These are phyloP conservation scores for Irineochytrium annulatum DNA, from an alignment of 192 early-diverging fungal species.

Conservation along the genomic window DNA sequence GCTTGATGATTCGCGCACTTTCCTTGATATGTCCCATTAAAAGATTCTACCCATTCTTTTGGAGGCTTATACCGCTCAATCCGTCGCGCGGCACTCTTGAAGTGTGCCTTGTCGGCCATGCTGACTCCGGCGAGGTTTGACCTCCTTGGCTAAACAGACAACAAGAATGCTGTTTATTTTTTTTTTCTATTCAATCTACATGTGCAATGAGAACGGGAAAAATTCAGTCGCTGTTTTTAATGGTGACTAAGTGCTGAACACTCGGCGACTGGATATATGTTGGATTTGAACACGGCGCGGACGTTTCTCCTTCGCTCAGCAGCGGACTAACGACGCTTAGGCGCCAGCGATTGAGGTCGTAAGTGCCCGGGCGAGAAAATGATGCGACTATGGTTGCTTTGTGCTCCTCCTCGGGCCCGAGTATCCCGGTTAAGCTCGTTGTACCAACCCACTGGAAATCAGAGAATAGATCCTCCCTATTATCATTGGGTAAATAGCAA, in stretches of 20 bases:
- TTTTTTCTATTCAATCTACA: too few relatives aligned
- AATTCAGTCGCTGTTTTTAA: background rate
- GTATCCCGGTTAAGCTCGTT: slow-evolving; percentile 48
- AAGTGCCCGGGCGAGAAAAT: slow-evolving; percentile 61
- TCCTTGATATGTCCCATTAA: too few relatives aligned
- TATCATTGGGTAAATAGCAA: slow-evolving; percentile 7
- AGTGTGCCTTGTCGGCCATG: too few relatives aligned
- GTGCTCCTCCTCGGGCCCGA: slow-evolving; percentile 51
- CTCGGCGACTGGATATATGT: slow-evolving; percentile 1
- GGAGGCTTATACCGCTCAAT: too few relatives aligned
- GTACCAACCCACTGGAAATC: slow-evolving; percentile 64
- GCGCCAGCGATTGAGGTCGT: slow-evolving; percentile 74
- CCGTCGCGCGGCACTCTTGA: too few relatives aligned
- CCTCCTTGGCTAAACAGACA: too few relatives aligned
- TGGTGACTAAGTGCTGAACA: slow-evolving; percentile 1
- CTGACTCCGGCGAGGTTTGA: too few relatives aligned
- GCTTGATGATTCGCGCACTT: too few relatives aligned
- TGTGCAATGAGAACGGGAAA: too few relatives aligned
- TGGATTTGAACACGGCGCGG: background rate
- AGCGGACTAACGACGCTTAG: slow-evolving; percentile 29
- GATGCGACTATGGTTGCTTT: slow-evolving; percentile 46
- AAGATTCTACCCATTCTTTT: too few relatives aligned
- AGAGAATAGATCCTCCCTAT: background rate
- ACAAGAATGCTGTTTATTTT: too few relatives aligned
- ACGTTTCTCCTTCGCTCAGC: background rate